Evolutionary conservation across 2,329 filamentous ascomycete species (phyloP).

Genomic region (Drechslera avenae): DNA sequence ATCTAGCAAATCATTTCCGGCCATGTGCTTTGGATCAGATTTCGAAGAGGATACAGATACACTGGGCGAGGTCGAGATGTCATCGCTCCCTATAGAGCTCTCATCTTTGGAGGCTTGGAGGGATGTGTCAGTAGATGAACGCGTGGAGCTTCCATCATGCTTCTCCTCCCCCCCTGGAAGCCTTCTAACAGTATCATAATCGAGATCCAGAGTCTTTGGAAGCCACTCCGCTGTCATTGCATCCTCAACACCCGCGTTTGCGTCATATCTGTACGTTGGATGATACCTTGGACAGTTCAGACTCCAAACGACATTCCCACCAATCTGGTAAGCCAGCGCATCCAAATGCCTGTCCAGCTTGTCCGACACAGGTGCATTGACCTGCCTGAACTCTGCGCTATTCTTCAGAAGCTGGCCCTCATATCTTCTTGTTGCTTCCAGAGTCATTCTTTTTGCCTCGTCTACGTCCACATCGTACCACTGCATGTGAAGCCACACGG

Average conservation of each 20-base stretch:
- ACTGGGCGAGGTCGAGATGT: background rate
- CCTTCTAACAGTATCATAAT: background rate
- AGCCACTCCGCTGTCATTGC: background rate
- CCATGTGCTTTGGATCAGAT: background rate
- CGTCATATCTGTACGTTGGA: slow-evolving; percentile 21
- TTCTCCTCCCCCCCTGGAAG: too few relatives aligned
- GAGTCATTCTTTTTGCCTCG: background rate
- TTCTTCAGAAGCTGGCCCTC: background rate
- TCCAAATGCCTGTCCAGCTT: background rate
- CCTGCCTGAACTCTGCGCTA: background rate
- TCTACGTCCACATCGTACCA: background rate
- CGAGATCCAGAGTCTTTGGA: background rate
- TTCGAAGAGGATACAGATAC: too few relatives aligned
- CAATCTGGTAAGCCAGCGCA: background rate
- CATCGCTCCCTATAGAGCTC: background rate
- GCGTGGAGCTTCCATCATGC: too few relatives aligned
- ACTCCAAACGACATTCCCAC: slow-evolving; percentile 3
- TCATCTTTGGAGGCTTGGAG: background rate
- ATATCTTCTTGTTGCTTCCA: background rate
- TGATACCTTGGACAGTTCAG: slow-evolving; percentile 6
- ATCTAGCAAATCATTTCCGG: background rate
- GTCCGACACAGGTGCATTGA: background rate
- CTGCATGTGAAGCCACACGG: slow-evolving; percentile 6
- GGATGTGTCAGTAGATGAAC: background rate
- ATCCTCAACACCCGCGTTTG: background rate